Evolutionary conservation across 495 filamentous ascomycete species (phyloP).

Genomic region (Astrothelium macrocarpum): DNA sequence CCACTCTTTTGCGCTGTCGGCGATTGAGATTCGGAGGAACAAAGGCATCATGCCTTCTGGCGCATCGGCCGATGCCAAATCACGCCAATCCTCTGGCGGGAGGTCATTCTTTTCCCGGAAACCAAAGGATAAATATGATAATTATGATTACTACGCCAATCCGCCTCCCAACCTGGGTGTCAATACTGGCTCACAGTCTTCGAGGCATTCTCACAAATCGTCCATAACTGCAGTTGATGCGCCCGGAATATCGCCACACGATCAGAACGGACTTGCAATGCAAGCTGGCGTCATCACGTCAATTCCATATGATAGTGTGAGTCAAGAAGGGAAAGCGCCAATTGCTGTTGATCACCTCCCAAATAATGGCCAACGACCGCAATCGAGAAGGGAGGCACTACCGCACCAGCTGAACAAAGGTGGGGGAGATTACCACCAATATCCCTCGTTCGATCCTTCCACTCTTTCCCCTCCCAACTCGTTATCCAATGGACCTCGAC

Average conservation of each 20-base stretch:
- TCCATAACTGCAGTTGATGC: conserved; percentile 67
- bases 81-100: conserved; percentile 70
- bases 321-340: conserved; percentile 56
- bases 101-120: conserved; percentile 83
- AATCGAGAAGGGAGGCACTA: conserved; percentile 56
- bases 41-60: conserved; percentile 29
- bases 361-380: conserved; percentile 52
- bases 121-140: conserved; percentile 62
- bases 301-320: conserved; percentile 77
- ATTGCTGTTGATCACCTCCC: conserved; percentile 69
- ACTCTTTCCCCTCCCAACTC: conserved; percentile 26
- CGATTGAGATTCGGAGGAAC: conserved; percentile 1
- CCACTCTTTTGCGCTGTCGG: neutral
- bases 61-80: conserved; percentile 58
- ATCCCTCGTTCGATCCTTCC: conserved; percentile 60
- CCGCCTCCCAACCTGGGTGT: conserved; percentile 17
- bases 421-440: conserved; percentile 78
- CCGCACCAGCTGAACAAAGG: conserved; percentile 74
- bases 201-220: conserved; percentile 68
- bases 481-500: conserved; percentile 6
- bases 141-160: conserved; percentile 35
- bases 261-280: conserved; percentile 53
- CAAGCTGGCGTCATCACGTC: conserved; percentile 80
- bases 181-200: conserved; percentile 60
- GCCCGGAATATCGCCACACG: conserved; percentile 37